phyloP scores from a whole-genome alignment of 257 asterid species.

The Parsonsia alboflavescens region DNA sequence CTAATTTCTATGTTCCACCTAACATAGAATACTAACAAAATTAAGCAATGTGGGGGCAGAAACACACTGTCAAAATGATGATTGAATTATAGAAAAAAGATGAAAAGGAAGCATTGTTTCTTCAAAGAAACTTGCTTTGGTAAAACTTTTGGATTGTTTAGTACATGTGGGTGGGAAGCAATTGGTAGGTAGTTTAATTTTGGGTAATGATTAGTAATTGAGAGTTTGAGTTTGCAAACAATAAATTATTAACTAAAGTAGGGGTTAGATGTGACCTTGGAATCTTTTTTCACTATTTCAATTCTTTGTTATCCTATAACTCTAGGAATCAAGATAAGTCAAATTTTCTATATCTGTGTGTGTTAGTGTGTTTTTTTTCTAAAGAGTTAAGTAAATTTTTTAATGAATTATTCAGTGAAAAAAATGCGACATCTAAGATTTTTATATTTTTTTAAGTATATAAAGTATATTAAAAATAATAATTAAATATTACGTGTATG shows the following conservation, averaged over 20 bases:
- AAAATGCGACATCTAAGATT: too few species aligned
- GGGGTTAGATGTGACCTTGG: slow-evolving; percentile 11
- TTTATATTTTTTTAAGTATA: too few species aligned
- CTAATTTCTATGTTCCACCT: slow-evolving; percentile 15
- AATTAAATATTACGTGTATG: too few species aligned
- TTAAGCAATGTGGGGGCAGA: slow-evolving; percentile 21
- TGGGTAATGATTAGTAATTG: slow-evolving; percentile 16
- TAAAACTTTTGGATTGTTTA: slow-evolving; percentile 27
- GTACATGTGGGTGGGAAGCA: slow-evolving; percentile 38
- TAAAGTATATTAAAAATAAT: too few species aligned
- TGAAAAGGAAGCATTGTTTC: slow-evolving; percentile 13
- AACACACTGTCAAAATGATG: slow-evolving; percentile 32
- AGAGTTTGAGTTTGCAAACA: slow-evolving; percentile 10
- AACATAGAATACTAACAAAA: slow-evolving; percentile 15
- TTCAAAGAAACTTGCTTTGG: slow-evolving; percentile 26
- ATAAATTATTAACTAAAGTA: slow-evolving; percentile 16
- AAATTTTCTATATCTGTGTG: too few species aligned
- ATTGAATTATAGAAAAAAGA: slow-evolving; percentile 18
- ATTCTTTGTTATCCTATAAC: neutral
- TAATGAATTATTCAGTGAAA: too few species aligned
- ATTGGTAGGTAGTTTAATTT: slow-evolving; percentile 23
- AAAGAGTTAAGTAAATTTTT: too few species aligned
- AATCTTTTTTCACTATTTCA: slow-evolving; percentile 5
- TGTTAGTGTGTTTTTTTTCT: too few species aligned
- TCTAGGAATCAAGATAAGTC: neutral